Percentiles rank a stretch among this genome's conserved stretches.
phyloP scores from a whole-genome alignment of 129 eudicot genomes.

The Centrapalus pauciflorus region DNA sequence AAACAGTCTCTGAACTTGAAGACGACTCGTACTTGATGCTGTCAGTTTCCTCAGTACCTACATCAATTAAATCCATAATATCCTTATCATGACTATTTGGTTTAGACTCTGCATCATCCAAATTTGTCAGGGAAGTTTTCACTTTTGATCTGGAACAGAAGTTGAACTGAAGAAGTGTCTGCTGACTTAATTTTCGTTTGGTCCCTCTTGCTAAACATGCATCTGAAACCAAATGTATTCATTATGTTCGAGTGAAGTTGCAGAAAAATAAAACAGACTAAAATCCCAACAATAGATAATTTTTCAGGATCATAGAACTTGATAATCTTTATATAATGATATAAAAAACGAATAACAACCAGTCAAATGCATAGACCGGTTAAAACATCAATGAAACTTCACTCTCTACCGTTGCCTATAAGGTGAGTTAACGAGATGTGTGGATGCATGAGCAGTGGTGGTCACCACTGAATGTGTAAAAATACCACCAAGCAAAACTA shows the following conservation, averaged over 20 bases:
- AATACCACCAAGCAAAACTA: neutral
- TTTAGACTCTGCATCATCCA: conserved; percentile 18
- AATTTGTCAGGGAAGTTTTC: conserved; percentile 9
- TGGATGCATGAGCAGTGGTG: too few relatives aligned
- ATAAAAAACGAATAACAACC: neutral
- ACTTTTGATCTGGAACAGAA: conserved; percentile 43
- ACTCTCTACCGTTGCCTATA: neutral
- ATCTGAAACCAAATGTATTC: conserved; percentile 49
- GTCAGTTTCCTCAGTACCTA: conserved; percentile 19
- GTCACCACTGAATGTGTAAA: neutral
- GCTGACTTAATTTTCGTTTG: conserved; percentile 78
- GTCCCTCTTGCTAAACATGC: conserved; percentile 78
- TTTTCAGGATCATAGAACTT: neutral
- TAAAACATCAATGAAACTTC: conserved; percentile 2
- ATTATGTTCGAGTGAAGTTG: neutral
- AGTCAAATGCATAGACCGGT: neutral
- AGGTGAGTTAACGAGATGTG: neutral
- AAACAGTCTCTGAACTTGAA: conserved; percentile 16
- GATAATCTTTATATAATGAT: neutral
- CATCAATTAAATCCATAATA: neutral
- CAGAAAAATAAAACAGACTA: neutral
- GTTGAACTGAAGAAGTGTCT: conserved; percentile 76
- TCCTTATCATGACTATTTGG: conserved; percentile 13
- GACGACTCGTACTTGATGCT: conserved; percentile 11
- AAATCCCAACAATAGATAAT: neutral